Evolutionary conservation across 305 asterid genomes (phyloP), one percentile per base, ranked within the genome.

Genomic region (Ajuga reptans): DNA sequence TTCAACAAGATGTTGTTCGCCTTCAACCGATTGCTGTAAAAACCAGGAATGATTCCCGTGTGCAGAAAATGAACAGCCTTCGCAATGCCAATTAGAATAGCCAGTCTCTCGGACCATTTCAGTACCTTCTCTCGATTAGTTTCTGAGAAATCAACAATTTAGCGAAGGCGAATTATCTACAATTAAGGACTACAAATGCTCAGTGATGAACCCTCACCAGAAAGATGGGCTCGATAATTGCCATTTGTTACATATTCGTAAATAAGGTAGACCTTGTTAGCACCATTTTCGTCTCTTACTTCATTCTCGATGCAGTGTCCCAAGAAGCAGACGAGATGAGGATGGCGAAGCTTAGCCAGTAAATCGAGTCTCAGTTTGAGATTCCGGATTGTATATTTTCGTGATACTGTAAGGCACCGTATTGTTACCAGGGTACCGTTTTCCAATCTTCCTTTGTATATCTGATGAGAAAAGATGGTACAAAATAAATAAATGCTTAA

Each of bases 61-160:
- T 87, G 95, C 70, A 87, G 86, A 79, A 87, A 87, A 71, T 87
- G 95, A 57, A 87, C 89, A 5, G 95, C 91, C 81, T 84, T 84
- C 46, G 95, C 95, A 61, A 84, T 71, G 68, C 89, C 87, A 14
- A 75, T 79, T 18, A 87, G 80, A 68, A 87, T 73, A 9, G 82
- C 73, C 73, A 87, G 72, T 75, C 95, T 80, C 73, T 85, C 89
- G 27, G 84, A 29, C 95, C 95, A 87, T 56, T 67, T 85, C 5
- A 87, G 86, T 70, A 72, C 82, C 46, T 76, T 82, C 72, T 84
- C 87, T 6, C 82, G 74, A 80, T 68, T 78, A 37, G 75, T 73
- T 52, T 84, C 93, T 86, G 84, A 70, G 66, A 27, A 67, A 17
- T 18, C 24, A 24, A 67, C 52, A 37, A 33, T 33, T 33, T 9